Base-by-base conservation (phyloP, 2,329 filamentous ascomycete genomes). In the Cercospora brassicicola region DNA sequence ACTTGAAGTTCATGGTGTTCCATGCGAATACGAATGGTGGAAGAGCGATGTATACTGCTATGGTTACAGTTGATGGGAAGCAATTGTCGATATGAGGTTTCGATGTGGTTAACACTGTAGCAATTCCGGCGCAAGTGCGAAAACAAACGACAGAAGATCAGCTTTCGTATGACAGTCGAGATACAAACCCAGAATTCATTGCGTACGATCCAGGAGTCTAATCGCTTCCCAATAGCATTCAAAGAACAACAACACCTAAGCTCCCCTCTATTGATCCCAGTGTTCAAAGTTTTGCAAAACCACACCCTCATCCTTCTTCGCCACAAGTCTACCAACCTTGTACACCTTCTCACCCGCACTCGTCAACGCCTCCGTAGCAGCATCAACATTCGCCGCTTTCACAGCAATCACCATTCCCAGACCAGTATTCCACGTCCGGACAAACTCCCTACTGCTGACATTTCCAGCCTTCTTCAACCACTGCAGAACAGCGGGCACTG, bases 371-470 rank as follows among this genome's bases (percentile, higher is more conserved):
- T 83, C 80, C 20, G 83, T 83, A 1, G 92, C 89, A 42, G 84
- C 83, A 5, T 87, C 84, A 1, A 85, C 91, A 73, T 91, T 86
- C 36, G 82, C 85, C 65, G 86, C 83, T 30, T 86, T 87, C 2
- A 97, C 92, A 4, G 93, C 93, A 31, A 94, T 84, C 5, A 97
- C 91, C 94, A 99, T 98, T 57, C 95, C 95, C 55, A 99, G 83
- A 61, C 95, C 95, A 7, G 91, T 93, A 83, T 99, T 99, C 86
- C 97, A 98, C 1, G 93, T 95, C 67, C 93, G 86, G 62, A 90
- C 93, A 87, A 98, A 96, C 82, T 99, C 95, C 9, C 83, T 77
- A 1, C 89, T 85, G 63, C 85, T 87, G 33, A 98, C 89, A 69
- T 91, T 90, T n/a, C 87, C 87, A 10, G 83, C 84, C 72, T 84